Percentiles rank a stretch among this genome's conserved stretches.
Conservation (phyloP, 805 yeast genomes). For the Saccharomycopsis sp. region DNA sequence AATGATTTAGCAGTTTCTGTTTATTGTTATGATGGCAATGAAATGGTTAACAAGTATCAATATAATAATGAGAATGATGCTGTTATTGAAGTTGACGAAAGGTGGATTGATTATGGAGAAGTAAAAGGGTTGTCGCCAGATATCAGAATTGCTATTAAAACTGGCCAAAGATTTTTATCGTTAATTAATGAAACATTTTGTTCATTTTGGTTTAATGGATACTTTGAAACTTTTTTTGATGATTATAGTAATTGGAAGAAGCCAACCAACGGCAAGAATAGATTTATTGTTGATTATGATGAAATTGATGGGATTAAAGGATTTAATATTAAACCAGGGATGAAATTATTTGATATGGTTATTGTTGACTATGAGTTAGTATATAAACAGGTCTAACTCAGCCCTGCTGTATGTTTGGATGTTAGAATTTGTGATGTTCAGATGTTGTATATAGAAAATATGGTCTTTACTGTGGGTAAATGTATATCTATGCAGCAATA, state of each 20-base stretch:
- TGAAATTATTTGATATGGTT: slow-evolving; percentile 43
- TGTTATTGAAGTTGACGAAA: not conserved
- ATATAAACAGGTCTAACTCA: no score
- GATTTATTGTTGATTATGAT: slow-evolving; percentile 40
- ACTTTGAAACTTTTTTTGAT: slow-evolving; percentile 33
- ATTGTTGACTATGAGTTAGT: slow-evolving; percentile 29
- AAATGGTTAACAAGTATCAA: not conserved
- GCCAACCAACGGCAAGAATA: not conserved
- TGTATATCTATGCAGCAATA: no score
- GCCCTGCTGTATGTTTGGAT: no score
- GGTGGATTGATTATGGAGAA: not conserved
- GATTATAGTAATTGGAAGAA: slow-evolving; percentile 14
- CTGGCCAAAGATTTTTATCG: slow-evolving; percentile 21
- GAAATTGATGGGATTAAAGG: slow-evolving; percentile 68
- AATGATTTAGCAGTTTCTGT: slow-evolving; percentile 4
- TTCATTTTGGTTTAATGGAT: slow-evolving; percentile 38
- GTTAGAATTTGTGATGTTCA: no score
- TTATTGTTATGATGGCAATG: slow-evolving; percentile 22
- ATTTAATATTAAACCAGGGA: slow-evolving; percentile 41
- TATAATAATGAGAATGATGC: not conserved
- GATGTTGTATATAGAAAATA: no score
- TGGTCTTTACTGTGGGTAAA: no score
- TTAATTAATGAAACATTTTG: slow-evolving; percentile 19
- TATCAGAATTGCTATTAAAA: slow-evolving; percentile 23
- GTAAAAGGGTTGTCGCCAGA: slow-evolving; percentile 20